These are phyloP conservation scores for Starmerella scarabaei DNA, from an alignment of 805 yeast species.

Conservation along the genomic window DNA sequence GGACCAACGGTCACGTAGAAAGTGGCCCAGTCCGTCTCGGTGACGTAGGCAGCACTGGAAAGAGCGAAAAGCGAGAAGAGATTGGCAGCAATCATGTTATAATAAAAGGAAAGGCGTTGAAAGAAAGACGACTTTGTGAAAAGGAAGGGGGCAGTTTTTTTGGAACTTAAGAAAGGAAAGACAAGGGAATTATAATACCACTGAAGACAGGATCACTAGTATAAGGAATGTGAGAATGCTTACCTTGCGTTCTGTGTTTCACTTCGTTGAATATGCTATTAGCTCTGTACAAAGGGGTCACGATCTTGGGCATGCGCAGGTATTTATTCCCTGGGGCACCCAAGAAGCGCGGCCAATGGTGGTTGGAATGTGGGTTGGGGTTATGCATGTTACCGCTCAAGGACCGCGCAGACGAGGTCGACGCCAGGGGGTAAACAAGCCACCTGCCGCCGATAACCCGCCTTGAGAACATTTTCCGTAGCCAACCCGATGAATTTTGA, in stretches of 20 bases:
- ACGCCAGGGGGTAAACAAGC: too few species aligned
- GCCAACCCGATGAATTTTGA: too few species aligned
- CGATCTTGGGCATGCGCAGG: too few species aligned
- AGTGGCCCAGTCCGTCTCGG: slow-evolving; percentile 18
- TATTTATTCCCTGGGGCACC: not conserved
- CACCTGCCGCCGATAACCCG: too few species aligned
- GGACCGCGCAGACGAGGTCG: too few species aligned
- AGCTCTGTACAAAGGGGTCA: too few species aligned
- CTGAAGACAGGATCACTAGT: not conserved
- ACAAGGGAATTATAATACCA: not conserved
- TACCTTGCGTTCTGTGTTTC: too few species aligned
- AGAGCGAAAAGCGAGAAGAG: slow-evolving; percentile 13
- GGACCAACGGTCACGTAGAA: slow-evolving; percentile 17
- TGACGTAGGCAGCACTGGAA: slow-evolving; percentile 17
- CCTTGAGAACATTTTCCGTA: too few species aligned
- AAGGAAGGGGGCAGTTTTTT: not conserved
- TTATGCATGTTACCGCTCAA: slow-evolving; percentile 1
- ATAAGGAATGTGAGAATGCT: not conserved
- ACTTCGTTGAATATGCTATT: too few species aligned
- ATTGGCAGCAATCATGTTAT: slow-evolving; percentile 1
- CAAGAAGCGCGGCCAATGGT: not conserved
- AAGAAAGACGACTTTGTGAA: slow-evolving; percentile 1
- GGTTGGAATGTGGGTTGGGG: slow-evolving; percentile 4
- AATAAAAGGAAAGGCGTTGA: not conserved
- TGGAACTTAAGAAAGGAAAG: not conserved